A percentile compares a stretch with the other conserved stretches of the same genome.
phyloP scores from a whole-genome alignment of 1,139 yeast species.

The Sugiyamaella neomexicana region DNA sequence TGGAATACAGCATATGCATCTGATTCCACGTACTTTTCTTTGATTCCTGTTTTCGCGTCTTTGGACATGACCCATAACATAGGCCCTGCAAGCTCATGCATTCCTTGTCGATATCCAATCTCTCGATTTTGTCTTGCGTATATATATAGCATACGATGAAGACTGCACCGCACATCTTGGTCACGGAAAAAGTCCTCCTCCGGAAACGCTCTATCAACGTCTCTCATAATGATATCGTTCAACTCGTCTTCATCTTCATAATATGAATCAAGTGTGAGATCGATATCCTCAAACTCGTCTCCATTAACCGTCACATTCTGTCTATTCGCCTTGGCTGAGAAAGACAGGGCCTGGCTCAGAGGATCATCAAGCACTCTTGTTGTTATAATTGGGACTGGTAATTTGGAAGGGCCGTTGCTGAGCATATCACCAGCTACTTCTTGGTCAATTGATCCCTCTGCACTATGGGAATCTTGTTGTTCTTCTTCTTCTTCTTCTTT shows the following conservation, averaged over 20 bases:
- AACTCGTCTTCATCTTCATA: constrained; percentile 31
- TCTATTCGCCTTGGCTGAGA: constrained; percentile 2
- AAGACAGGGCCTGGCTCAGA: constrained; percentile 12
- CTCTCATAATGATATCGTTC: constrained; percentile 40
- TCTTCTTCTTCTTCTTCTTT: too few species aligned
- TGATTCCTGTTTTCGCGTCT: constrained; percentile 9
- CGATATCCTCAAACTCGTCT: constrained; percentile 18
- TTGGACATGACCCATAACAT: constrained; percentile 37
- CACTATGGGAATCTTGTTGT: too few species aligned
- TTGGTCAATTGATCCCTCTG: too few species aligned
- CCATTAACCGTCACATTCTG: background rate
- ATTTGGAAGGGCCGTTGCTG: constrained; percentile 1
- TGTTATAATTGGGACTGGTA: background rate
- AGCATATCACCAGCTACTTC: background rate
- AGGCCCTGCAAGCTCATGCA: constrained; percentile 60
- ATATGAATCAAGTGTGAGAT: constrained; percentile 26
- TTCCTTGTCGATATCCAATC: constrained; percentile 62
- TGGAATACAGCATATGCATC: constrained; percentile 39
- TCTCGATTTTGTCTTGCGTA: constrained; percentile 53
- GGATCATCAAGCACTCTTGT: constrained; percentile 19
- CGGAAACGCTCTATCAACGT: constrained; percentile 60
- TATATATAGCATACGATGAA: constrained; percentile 51
- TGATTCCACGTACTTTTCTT: constrained; percentile 28
- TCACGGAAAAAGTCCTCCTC: constrained; percentile 51
- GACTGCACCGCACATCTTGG: constrained; percentile 35